These are phyloP conservation scores for Tinospora cordifolia DNA, from an alignment of 164 flowering plant genomes.

Conservation along the genomic window DNA sequence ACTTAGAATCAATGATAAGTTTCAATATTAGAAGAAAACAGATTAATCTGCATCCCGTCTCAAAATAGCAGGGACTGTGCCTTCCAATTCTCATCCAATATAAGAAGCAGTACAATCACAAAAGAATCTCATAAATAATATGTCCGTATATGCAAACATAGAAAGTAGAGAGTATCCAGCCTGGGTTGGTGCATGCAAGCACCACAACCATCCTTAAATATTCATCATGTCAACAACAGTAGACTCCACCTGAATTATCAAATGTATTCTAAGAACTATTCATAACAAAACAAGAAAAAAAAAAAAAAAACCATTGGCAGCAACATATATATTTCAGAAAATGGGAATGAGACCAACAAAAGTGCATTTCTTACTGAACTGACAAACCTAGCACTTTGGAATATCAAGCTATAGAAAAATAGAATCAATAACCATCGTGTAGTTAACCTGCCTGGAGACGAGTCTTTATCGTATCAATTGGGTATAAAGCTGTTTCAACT, in stretches of 20 bases:
- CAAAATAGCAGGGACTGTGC: neutral
- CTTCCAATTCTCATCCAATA: neutral
- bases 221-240: too few relatives aligned
- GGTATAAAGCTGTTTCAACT: constrained; percentile 85
- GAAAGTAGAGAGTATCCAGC: too few relatives aligned
- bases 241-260: too few relatives aligned
- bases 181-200: too few relatives aligned
- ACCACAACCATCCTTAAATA: too few relatives aligned
- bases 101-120: neutral
- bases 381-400: neutral
- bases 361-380: neutral
- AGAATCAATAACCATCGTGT: neutral
- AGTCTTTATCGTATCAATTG: constrained; percentile 92
- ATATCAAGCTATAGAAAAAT: constrained; percentile 10
- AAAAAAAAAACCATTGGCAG: neutral
- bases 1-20: neutral
- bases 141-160: too few relatives aligned
- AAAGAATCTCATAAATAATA: too few relatives aligned
- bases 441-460: constrained; percentile 70
- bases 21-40: neutral
- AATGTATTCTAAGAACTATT: too few relatives aligned
- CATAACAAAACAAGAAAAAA: too few relatives aligned
- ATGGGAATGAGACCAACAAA: neutral
- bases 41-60: neutral
- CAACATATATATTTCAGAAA: neutral